Conservation (phyloP, 2,329 filamentous ascomycete genomes). For the Venturia nashicola region DNA sequence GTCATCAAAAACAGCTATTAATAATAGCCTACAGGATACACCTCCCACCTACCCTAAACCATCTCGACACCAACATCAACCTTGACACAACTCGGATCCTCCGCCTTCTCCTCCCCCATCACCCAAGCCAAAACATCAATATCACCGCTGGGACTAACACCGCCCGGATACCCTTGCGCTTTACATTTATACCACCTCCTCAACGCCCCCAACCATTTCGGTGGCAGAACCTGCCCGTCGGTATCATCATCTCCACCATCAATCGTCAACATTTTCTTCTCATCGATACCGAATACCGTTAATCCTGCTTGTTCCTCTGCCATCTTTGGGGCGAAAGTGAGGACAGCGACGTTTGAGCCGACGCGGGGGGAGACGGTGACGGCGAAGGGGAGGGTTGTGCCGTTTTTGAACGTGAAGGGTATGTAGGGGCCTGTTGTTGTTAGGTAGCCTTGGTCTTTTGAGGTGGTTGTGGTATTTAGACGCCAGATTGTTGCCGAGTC, state of each 20-base stretch:
- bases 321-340: not conserved
- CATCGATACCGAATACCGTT: not conserved
- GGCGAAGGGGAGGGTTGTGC: too few relatives aligned
- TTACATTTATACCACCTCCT: not conserved
- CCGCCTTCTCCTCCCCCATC: not conserved
- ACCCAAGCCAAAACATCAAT: not conserved
- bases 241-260: not conserved
- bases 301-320: not conserved
- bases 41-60: not conserved
- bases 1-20: too few relatives aligned
- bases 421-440: too few relatives aligned
- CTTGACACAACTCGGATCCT: conserved; percentile 11
- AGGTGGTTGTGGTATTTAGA: too few relatives aligned
- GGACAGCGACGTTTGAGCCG: not conserved
- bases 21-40: too few relatives aligned
- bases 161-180: not conserved
- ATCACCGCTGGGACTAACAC: not conserved
- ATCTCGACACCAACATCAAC: conserved; percentile 14
- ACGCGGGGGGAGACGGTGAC: too few relatives aligned
- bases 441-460: too few relatives aligned
- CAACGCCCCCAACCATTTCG: not conserved
- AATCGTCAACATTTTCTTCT: not conserved
- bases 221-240: not conserved
- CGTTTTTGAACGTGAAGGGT: too few relatives aligned
- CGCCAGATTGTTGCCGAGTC: too few relatives aligned